These are phyloP conservation scores for Chaetomium tenue DNA, from an alignment of 495 filamentous ascomycete genomes.

Conservation along the genomic window DNA sequence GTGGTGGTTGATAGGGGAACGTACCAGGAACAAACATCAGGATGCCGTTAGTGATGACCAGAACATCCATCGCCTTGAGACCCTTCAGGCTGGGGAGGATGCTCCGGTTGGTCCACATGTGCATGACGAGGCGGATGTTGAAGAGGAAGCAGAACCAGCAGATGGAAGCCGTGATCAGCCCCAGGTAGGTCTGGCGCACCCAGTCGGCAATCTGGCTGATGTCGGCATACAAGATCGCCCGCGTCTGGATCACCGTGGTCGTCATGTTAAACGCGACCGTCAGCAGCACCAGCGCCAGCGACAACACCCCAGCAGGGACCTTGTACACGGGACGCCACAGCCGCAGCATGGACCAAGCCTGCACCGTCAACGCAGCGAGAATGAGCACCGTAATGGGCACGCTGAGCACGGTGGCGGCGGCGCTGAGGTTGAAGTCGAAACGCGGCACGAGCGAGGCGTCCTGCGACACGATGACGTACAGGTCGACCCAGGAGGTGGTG, in stretches of 20 bases:
- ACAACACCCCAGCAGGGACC: slow-evolving; percentile 47
- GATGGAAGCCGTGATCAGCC: slow-evolving; percentile 61
- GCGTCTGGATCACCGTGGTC: slow-evolving; percentile 56
- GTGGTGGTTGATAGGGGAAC: neutral
- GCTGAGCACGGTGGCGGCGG: slow-evolving; percentile 53
- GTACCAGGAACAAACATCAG: slow-evolving; percentile 72
- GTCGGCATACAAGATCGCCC: slow-evolving; percentile 44
- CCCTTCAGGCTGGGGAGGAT: slow-evolving; percentile 34
- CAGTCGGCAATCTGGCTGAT: slow-evolving; percentile 29
- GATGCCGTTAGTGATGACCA: slow-evolving; percentile 41
- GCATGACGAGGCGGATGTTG: slow-evolving; percentile 62
- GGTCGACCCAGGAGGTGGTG: slow-evolving; percentile 54
- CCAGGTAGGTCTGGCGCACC: slow-evolving; percentile 55
- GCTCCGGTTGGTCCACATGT: slow-evolving; percentile 35
- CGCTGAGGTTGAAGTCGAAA: slow-evolving; percentile 50
- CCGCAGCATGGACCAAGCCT: slow-evolving; percentile 63
- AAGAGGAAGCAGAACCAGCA: slow-evolving; percentile 76
- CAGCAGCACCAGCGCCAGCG: slow-evolving; percentile 52
- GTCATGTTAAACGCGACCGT: slow-evolving; percentile 61
- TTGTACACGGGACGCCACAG: slow-evolving; percentile 44
- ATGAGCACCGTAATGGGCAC: slow-evolving; percentile 61
- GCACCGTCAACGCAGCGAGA: slow-evolving; percentile 67
- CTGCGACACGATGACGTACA: slow-evolving; percentile 57
- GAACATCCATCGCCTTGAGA: slow-evolving; percentile 39
- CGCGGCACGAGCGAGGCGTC: slow-evolving; percentile 56